phyloP scores from a whole-genome alignment of 2,329 filamentous ascomycete species.

The Phialophora verrucosa region DNA sequence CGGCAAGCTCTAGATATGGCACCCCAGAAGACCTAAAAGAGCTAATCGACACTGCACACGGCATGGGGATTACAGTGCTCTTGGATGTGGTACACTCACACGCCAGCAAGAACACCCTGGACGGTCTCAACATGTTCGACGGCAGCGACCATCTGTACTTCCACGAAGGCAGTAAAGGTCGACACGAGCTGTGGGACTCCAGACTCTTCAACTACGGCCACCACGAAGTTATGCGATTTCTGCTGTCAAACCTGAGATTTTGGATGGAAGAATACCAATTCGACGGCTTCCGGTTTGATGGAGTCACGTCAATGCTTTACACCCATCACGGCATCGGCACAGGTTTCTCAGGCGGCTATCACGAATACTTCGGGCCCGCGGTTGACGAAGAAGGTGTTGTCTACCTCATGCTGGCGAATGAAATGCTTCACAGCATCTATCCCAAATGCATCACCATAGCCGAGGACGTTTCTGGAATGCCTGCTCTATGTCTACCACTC shows the following conservation, averaged over 20 bases:
- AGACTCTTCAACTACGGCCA: conserved; percentile 95
- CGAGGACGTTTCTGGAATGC: conserved; percentile 98
- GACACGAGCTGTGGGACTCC: conserved; percentile 94
- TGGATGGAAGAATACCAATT: conserved; percentile 99
- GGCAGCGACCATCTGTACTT: conserved; percentile 96
- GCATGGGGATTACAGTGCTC: conserved; percentile 86
- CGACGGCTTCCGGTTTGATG: conserved; percentile 96
- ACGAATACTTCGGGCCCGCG: conserved; percentile 90
- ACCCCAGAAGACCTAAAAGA: conserved; percentile 94
- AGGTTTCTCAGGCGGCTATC: conserved; percentile 97
- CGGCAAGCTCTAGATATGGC: conserved; percentile 93
- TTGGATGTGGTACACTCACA: conserved; percentile 98
- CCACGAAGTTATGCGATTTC: conserved; percentile 93
- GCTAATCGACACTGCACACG: conserved; percentile 91
- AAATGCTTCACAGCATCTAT: conserved; percentile 90
- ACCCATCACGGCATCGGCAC: conserved; percentile 94
- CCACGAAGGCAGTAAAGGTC: conserved; percentile 81
- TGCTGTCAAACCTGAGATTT: conserved; percentile 92
- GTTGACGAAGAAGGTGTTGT: conserved; percentile 94
- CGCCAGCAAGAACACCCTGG: conserved; percentile 94
- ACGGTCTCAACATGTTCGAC: conserved; percentile 95
- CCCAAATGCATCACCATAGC: conserved; percentile 88
- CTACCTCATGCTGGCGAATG: conserved; percentile 95
- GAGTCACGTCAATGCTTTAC: conserved; percentile 98
- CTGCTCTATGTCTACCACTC: conserved; percentile 86